Percentiles rank a stretch among this genome's conserved stretches.
Conservation (phyloP, 495 filamentous ascomycete species). For the Cladorrhinum samala region DNA sequence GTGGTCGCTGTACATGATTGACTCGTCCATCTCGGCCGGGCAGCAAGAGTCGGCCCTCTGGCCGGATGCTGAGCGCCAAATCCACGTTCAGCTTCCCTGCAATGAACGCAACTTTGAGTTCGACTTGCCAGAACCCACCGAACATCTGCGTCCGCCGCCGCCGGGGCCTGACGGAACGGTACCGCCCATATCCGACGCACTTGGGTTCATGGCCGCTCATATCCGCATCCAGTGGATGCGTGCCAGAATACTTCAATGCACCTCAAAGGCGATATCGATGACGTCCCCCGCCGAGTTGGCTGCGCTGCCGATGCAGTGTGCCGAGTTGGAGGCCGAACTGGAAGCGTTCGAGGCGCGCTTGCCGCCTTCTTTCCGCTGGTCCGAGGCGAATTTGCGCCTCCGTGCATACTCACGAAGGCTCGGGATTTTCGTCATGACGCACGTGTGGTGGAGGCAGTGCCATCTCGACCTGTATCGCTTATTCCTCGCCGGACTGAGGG, state of each 20-base stretch:
- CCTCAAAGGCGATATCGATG: conserved; percentile 27
- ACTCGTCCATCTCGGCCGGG: conserved; percentile 40
- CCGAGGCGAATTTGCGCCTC: conserved; percentile 42
- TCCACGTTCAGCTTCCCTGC: conserved; percentile 43
- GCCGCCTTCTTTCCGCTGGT: conserved; percentile 41
- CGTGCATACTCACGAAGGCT: conserved; percentile 43
- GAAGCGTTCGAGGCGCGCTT: conserved; percentile 39
- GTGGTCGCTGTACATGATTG: conserved; percentile 48
- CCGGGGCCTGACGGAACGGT: conserved; percentile 18
- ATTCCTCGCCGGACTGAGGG: conserved; percentile 37
- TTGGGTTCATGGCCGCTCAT: conserved; percentile 43
- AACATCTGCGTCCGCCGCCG: conserved; percentile 32
- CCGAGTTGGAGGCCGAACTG: conserved; percentile 37
- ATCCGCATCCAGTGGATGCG: conserved; percentile 44
- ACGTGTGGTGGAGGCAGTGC: conserved; percentile 47
- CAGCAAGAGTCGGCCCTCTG: conserved; percentile 42
- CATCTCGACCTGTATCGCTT: conserved; percentile 45
- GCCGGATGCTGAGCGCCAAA: conserved; percentile 33
- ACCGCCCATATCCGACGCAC: conserved; percentile 37
- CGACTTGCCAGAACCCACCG: conserved; percentile 43
- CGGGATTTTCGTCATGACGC: conserved; percentile 46
- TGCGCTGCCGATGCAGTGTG: conserved; percentile 33
- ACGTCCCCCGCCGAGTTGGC: conserved; percentile 31
- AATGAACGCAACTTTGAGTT: conserved; percentile 50
- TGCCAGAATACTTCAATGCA: conserved; percentile 37